phyloP scores from a whole-genome alignment of 2,329 filamentous ascomycete species.

The Proliferodiscus dingleyae region DNA sequence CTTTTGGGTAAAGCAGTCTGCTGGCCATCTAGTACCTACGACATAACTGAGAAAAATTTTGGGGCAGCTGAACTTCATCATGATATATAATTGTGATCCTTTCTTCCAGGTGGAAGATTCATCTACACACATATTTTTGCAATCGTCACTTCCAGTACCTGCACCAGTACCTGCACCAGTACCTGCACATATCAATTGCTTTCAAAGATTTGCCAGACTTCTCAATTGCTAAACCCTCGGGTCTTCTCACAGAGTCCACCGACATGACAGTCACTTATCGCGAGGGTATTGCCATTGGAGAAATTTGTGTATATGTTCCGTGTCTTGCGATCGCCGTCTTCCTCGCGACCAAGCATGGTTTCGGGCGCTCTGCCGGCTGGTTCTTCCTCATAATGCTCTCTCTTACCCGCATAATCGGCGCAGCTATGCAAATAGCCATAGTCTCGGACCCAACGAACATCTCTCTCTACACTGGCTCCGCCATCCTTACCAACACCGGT shows the following conservation, averaged over 20 bases:
- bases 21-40: too few species aligned
- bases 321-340: conserved; percentile 34
- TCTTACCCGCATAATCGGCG: conserved; percentile 46
- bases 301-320: conserved; percentile 39
- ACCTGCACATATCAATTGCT: neutral
- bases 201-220: too few species aligned
- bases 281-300: conserved; percentile 37
- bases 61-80: too few species aligned
- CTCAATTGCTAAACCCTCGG: too few species aligned
- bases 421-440: conserved; percentile 44
- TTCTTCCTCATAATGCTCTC: conserved; percentile 49
- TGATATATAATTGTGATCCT: conserved; percentile 11
- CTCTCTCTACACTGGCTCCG: conserved; percentile 37
- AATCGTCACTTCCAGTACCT: too few species aligned
- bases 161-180: too few species aligned
- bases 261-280: conserved; percentile 30
- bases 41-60: too few species aligned
- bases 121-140: too few species aligned
- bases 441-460: conserved; percentile 37
- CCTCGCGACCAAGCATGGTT: conserved; percentile 40
- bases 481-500: conserved; percentile 39
- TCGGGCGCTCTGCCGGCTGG: conserved; percentile 45
- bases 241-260: neutral
- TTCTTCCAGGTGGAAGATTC: neutral
- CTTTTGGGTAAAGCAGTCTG: neutral